Percentiles rank a stretch among this genome's conserved stretches.
phyloP scores from a whole-genome alignment of 2,329 filamentous ascomycete species.

The Huntiella savannae region DNA sequence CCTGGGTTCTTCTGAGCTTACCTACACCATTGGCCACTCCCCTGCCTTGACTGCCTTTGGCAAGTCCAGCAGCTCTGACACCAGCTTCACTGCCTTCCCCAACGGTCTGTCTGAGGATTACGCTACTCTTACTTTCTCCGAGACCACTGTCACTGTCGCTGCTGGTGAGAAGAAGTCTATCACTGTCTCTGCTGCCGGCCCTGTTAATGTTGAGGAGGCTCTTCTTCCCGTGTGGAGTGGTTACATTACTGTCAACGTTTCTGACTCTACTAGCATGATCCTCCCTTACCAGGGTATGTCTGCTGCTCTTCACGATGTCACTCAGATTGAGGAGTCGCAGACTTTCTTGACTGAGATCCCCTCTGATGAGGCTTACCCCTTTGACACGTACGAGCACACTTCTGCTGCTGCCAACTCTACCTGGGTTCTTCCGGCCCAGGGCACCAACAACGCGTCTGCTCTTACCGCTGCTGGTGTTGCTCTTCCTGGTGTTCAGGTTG shows the following conservation, averaged over 20 bases:
- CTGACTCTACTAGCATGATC: conserved; percentile 19
- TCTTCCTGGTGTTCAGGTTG: conserved; percentile 20
- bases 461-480: conserved; percentile 9
- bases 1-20: conserved; percentile 26
- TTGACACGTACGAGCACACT: conserved; percentile 14
- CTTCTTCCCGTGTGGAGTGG: conserved; percentile 25
- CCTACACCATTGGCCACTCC: conserved; percentile 32
- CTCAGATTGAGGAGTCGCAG: conserved; percentile 18
- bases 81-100: conserved; percentile 25
- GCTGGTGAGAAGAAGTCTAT: conserved; percentile 15
- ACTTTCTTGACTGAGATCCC: conserved; percentile 17
- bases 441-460: conserved; percentile 6
- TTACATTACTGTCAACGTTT: conserved; percentile 22
- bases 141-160: conserved; percentile 23
- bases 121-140: conserved; percentile 25
- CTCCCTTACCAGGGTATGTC: conserved; percentile 23
- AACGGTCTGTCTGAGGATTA: conserved; percentile 23
- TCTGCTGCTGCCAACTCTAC: conserved; percentile 18
- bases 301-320: conserved; percentile 18
- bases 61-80: conserved; percentile 19
- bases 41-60: conserved; percentile 36
- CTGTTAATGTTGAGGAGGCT: conserved; percentile 15
- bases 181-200: conserved; percentile 17
- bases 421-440: conserved; percentile 12
- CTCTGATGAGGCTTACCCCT: conserved; percentile 12